These are phyloP conservation scores for Arachnopeziza araneosa DNA, from an alignment of 2,329 filamentous ascomycete genomes.

Conservation along the genomic window DNA sequence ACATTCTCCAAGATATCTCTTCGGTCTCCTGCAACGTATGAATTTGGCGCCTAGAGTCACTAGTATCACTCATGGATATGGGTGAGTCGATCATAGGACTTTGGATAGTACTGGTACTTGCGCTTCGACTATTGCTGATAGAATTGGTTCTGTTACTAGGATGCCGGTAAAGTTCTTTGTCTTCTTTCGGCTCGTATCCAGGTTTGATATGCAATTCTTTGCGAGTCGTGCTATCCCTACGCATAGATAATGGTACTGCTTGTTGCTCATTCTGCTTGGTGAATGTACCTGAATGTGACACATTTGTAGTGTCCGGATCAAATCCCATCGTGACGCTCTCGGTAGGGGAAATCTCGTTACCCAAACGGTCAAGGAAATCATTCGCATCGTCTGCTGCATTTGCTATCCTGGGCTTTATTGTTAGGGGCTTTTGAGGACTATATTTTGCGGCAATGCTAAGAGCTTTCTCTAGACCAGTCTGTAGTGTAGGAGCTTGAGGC, in stretches of 20 bases:
- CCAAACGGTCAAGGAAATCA: not conserved
- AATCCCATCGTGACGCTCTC: not conserved
- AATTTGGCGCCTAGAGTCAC: not conserved
- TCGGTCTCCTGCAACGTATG: not conserved
- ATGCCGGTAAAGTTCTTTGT: not conserved
- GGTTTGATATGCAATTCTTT: not conserved
- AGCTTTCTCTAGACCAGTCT: not conserved
- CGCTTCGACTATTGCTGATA: not conserved
- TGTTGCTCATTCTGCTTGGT: not conserved
- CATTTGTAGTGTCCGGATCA: not conserved
- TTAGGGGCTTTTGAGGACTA: not conserved
- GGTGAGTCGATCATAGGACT: not conserved
- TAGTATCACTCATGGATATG: not conserved
- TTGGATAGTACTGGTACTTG: not conserved
- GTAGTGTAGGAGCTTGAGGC: not conserved
- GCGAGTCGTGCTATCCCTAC: not conserved
- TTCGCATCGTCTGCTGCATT: not conserved
- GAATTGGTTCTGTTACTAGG: not conserved
- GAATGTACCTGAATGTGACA: not conserved
- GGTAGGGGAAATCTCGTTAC: not conserved
- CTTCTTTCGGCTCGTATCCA: not conserved
- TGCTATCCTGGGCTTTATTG: not conserved
- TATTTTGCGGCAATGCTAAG: not conserved
- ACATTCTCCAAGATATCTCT: not conserved
- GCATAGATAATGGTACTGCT: not conserved